Base-by-base conservation (phyloP, 768 basidiomycete genomes). In the Pulveroboletus sp. region DNA sequence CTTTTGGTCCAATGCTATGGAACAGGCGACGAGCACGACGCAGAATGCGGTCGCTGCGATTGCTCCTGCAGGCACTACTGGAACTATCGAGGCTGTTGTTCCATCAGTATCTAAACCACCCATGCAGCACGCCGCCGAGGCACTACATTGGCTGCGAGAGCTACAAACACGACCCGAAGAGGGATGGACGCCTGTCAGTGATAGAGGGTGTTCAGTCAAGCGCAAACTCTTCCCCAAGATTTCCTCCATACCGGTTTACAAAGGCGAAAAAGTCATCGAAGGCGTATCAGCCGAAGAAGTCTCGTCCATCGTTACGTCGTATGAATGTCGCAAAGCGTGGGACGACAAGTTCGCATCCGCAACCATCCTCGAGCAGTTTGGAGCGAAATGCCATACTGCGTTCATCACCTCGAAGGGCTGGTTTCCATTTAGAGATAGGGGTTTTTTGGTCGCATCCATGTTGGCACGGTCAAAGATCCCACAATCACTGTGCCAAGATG, bases 231-330 rank as follows among this genome's bases (percentile, higher is more conserved):
- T 81, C 7, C 76, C 87, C 0, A 83, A 86, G 47, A 78, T 95
- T 6, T 95, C 92, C 6, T 76, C 86, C 46, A 81, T 93, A 30
- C 91, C 92, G 0, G 82, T 98, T 3, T 86, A 92, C 66, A 86
- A 84, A 57, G 93, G 89, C 0, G 83, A 86, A 62, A 89, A 90
- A 69, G 91, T 97, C 52, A 85, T 98, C 43, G 89, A 97, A 63
- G 93, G 93, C 4, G 80, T 94, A 10, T 89, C 92, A 1, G 93
- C 93, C 1, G 94, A 96, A 62, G 95, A 99, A 65, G 74, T 97
- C 32, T 84, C 82, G 0, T 76, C 84, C 1, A 77, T 89, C 18
- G 75, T 96, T 15, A 76, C 76, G 8, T 85, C 84, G 53, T 77
- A 79, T 36, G 79, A 83, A 43, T 86, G 84, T 50, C 78, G 90